Evolutionary conservation across 345 rosid genomes (phyloP), one percentile per base, ranked within the genome.

Genomic region (Populus euphratica): DNA sequence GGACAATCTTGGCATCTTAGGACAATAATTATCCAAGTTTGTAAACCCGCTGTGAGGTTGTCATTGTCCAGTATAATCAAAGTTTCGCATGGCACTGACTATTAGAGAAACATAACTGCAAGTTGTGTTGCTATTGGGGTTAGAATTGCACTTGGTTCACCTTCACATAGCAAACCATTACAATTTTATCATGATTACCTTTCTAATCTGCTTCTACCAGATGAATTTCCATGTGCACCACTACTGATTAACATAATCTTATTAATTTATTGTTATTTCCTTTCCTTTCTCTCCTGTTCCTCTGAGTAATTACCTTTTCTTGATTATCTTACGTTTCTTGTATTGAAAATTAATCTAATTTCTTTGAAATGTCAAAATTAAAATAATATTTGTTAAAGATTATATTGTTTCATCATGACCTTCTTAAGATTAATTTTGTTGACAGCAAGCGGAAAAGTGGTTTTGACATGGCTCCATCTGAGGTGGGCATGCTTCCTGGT

Each of bases 381-480:
- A 56, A 56, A 56, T 56, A 56, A 56, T 56, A 56, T 21, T n/a
- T 56, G 13, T 56, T 8, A n/a, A 21, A 56, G 62, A 56, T 56
- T n/a, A 23, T n/a, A 59, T 59, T n/a, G 29, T 59, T n/a, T 59
- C 63, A 59, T 59, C 25, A 59, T 59, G 13, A 59, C 14, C 14
- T 9, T 59, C 16, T 10, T n/a, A 59, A 59, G 23, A 5, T 74
- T n/a, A 18, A 33, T 47, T 61, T 35, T 74, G 47, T 70, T 70
- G 56, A 6, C 77, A 76, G 83, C 80, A 80, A 76, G 80, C 76
- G 83, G 70, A 70, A 66, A 80, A 80, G 83, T 72, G 83, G 79
- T 20, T 80, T 80, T 80, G 83, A 80, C 69, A 70, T 80, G 79
- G 79, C 79, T 6, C 83, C 83, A 64, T 66, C 79, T 70, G 59